phyloP scores from a whole-genome alignment of 306 rosid genomes.

The Inga laurina region DNA sequence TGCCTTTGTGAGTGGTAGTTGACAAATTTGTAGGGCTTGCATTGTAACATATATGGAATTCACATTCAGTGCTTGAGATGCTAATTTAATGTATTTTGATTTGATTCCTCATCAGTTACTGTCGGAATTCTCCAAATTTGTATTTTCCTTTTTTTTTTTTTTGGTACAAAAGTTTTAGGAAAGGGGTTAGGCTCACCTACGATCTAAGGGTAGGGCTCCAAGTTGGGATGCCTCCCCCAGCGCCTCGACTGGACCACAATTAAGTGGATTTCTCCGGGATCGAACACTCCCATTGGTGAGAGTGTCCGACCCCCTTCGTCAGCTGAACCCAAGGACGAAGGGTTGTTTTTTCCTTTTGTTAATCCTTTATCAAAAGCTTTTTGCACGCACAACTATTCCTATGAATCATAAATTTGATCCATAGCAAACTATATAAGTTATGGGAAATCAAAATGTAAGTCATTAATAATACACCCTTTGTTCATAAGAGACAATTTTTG shows the following conservation, averaged over 20 bases:
- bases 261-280: too few relatives aligned
- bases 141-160: neutral
- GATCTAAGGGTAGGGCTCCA: too few relatives aligned
- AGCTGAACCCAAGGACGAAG: too few relatives aligned
- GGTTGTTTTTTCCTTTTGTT: neutral
- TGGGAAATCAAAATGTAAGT: neutral
- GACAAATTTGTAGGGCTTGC: slow-evolving; percentile 15
- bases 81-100: slow-evolving; percentile 30
- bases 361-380: neutral
- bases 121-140: neutral
- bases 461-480: too few relatives aligned
- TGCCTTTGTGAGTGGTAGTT: slow-evolving; percentile 48
- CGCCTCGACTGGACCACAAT: too few relatives aligned
- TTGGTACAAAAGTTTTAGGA: too few relatives aligned
- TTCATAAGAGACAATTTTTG: too few relatives aligned
- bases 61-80: slow-evolving; percentile 22
- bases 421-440: neutral
- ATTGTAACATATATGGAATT: slow-evolving; percentile 27
- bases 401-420: neutral
- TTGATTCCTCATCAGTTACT: neutral
- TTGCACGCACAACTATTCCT: neutral
- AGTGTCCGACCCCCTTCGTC: too few relatives aligned
- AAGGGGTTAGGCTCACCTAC: too few relatives aligned
- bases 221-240: too few relatives aligned
- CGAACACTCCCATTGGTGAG: too few relatives aligned